These are phyloP conservation scores for Neurospora tetrasperma DNA, from an alignment of 495 filamentous ascomycete genomes.

Conservation along the genomic window DNA sequence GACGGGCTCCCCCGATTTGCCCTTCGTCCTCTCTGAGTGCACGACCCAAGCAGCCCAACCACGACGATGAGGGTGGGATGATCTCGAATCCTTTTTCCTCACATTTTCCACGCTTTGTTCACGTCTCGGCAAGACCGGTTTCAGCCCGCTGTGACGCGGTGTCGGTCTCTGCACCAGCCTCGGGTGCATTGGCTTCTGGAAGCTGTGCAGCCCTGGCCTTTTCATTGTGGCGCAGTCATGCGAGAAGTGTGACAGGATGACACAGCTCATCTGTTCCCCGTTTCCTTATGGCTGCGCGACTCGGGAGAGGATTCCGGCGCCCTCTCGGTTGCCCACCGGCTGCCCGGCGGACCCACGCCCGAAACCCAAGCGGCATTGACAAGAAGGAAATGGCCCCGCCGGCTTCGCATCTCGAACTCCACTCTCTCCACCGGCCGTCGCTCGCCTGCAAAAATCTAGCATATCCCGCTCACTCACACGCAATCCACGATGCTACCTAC, in stretches of 20 bases:
- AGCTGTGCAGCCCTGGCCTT: neutral
- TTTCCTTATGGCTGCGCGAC: neutral
- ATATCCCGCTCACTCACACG: neutral
- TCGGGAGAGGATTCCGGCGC: neutral
- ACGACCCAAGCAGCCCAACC: neutral
- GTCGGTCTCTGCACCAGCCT: neutral
- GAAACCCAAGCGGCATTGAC: neutral
- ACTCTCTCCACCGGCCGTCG: neutral
- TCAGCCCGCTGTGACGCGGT: neutral
- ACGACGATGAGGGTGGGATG: neutral
- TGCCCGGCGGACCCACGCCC: neutral
- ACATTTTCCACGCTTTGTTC: neutral
- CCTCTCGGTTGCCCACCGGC: neutral
- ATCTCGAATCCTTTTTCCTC: neutral
- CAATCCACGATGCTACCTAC: neutral
- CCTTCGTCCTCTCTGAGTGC: neutral
- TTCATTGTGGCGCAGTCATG: neutral
- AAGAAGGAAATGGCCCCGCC: neutral
- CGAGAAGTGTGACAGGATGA: neutral
- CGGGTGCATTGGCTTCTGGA: neutral
- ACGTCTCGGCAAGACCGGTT: neutral
- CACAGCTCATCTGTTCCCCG: neutral
- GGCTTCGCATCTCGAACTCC: neutral
- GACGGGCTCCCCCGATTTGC: neutral
- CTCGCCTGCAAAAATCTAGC: neutral